Evolutionary conservation across 495 filamentous ascomycete genomes (phyloP), one percentile per base, ranked within the genome.

Genomic region (Paragyromitra xinjiangensis): DNA sequence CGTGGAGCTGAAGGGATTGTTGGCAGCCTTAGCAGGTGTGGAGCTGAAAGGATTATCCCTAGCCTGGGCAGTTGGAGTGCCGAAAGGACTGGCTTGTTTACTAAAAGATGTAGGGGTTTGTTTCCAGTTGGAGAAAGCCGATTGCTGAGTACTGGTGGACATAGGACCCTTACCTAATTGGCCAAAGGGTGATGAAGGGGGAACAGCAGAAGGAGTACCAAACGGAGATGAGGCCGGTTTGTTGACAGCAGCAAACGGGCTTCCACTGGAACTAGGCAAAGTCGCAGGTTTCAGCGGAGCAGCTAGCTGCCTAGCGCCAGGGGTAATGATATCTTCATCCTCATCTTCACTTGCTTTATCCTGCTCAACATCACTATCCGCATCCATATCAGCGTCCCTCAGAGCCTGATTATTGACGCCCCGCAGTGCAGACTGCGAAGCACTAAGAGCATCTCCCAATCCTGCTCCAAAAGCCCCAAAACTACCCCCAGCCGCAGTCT

Each of bases 361-460:
- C 58, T 85, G 84, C 16, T 83, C 77, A 24, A 71, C 79, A 24
- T 84, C 83, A 7, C 83, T 83, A 26, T 85, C 78, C 70, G 82
- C 83, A 62, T 87, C 88, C 88, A 91, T 91, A 59, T 89, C 87
- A 34, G 88, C 85, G 58, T 93, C 91, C 79, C 89, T 88, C 9
- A 86, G 85, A 26, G 85, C 85, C 51, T 88, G 81, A 14, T 84
- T 83, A 12, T 82, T 79, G 12, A 85, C 83, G 3, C 82, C 72
- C n/a, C 55, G 61, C 40, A 69, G 45, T 71, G 78, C 29, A 84
- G 65, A 91, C 37, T 77, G 84, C 7, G 85, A 80, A 71, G 85
- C 83, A 6, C 86, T 84, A 81, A 94, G 91, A 11, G 83, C 85
- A 12, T 85, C 81, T 14, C 87, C 89, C 77, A 93, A 92, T 69